Evolutionary conservation across 192 early-diverging fungal species (phyloP).

Genomic region (Diversispora epigaea): DNA sequence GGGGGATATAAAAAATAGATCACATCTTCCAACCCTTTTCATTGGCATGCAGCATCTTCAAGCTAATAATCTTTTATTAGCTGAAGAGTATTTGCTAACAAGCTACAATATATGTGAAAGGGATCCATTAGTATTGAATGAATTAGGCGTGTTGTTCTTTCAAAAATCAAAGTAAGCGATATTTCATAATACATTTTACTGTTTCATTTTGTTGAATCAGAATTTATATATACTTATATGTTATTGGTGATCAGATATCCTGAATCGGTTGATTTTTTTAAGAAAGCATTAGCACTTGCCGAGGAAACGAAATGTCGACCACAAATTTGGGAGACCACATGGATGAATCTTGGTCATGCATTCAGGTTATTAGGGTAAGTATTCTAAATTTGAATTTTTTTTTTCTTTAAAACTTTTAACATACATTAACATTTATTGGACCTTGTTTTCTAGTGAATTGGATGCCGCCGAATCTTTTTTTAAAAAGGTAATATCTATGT

Average conservation of each 20-base stretch:
- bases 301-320: conserved; percentile 45
- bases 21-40: conserved; percentile 68
- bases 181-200: neutral
- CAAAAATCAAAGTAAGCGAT: conserved; percentile 47
- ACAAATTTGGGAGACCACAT: conserved; percentile 60
- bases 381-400: neutral
- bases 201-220: neutral
- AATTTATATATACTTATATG: neutral
- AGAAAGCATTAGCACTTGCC: conserved; percentile 52
- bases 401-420: neutral
- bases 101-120: conserved; percentile 53
- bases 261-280: conserved; percentile 53
- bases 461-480: conserved; percentile 41
- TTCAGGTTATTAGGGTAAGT: conserved; percentile 60
- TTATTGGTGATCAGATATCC: conserved; percentile 45
- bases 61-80: conserved; percentile 54
- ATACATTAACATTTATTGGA: neutral
- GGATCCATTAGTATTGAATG: conserved; percentile 72
- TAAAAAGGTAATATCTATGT: conserved; percentile 41
- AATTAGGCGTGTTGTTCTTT: conserved; percentile 67
- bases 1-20: conserved; percentile 42
- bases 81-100: conserved; percentile 58
- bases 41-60: conserved; percentile 78
- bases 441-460: conserved; percentile 36
- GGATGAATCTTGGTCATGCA: conserved; percentile 68